Evolutionary conservation across 2,329 filamentous ascomycete genomes (phyloP).

Genomic region (Chaetomiaceae sp.): DNA sequence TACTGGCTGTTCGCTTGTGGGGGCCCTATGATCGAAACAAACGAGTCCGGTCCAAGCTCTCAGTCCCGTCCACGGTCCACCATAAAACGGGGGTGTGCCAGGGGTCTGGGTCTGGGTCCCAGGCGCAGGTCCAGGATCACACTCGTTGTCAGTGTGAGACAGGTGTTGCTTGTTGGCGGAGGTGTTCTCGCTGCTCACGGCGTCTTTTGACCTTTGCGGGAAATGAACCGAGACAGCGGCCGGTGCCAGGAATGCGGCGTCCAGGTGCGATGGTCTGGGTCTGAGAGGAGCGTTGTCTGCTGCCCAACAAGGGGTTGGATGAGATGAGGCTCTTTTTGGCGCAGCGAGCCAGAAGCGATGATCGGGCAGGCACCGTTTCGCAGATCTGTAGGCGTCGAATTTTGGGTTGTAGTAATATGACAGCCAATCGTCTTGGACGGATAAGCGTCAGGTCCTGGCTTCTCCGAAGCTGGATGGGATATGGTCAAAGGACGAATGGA

Average conservation of each 20-base stretch:
- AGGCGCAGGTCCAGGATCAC: background rate
- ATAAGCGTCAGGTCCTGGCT: too few relatives aligned
- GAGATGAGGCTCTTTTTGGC: conserved; percentile 15
- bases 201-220: background rate
- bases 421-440: too few relatives aligned
- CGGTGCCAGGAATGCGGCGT: conserved; percentile 8
- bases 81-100: background rate
- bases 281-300: background rate
- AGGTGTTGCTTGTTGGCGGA: background rate
- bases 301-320: background rate
- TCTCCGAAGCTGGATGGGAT: too few relatives aligned
- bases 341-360: background rate
- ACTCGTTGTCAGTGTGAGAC: background rate
- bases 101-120: background rate
- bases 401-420: too few relatives aligned
- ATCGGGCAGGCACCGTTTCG: background rate
- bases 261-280: background rate
- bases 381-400: too few relatives aligned
- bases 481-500: too few relatives aligned
- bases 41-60: too few relatives aligned
- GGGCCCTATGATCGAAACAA: conserved; percentile 6
- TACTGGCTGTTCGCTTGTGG: conserved; percentile 9
- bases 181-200: background rate
- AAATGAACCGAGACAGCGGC: conserved; percentile 9
- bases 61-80: background rate